Evolutionary conservation across 768 basidiomycete species (phyloP).

Genomic region (Lentinula raphanica): DNA sequence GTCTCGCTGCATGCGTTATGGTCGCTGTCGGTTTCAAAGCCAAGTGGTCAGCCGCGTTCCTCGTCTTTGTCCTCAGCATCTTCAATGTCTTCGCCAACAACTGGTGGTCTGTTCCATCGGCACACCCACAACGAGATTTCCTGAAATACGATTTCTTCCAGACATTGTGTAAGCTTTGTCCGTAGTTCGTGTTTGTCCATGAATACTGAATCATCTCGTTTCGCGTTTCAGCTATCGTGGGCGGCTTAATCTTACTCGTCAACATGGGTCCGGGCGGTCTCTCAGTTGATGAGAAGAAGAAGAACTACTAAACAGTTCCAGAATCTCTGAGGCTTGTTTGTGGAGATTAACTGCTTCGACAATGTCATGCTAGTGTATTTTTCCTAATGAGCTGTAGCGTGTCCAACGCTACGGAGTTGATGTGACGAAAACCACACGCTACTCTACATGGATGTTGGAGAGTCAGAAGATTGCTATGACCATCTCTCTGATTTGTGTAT

Average conservation of each 20-base stretch:
- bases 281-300: slow-evolving; percentile 99
- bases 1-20: slow-evolving; percentile 89
- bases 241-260: slow-evolving; percentile 93
- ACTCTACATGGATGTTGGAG: background rate
- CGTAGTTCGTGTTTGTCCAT: background rate
- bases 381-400: background rate
- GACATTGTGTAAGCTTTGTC: slow-evolving; percentile 58
- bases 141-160: slow-evolving; percentile 99
- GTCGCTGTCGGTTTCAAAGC: slow-evolving; percentile 99
- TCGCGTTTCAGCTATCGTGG: slow-evolving; percentile 72
- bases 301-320: slow-evolving; percentile 57
- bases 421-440: background rate
- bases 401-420: background rate
- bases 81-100: slow-evolving; percentile 99
- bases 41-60: slow-evolving; percentile 96
- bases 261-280: slow-evolving; percentile 98
- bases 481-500: background rate
- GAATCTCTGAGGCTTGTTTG: background rate
- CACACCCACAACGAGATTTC: slow-evolving; percentile 96
- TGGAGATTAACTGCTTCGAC: background rate
- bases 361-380: background rate
- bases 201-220: background rate
- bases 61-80: slow-evolving; percentile 83
- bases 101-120: slow-evolving; percentile 92
- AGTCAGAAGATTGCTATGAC: background rate